Base-by-base conservation (phyloP, 352 stramenopile genomes). In the Phytophthora europaea region DNA sequence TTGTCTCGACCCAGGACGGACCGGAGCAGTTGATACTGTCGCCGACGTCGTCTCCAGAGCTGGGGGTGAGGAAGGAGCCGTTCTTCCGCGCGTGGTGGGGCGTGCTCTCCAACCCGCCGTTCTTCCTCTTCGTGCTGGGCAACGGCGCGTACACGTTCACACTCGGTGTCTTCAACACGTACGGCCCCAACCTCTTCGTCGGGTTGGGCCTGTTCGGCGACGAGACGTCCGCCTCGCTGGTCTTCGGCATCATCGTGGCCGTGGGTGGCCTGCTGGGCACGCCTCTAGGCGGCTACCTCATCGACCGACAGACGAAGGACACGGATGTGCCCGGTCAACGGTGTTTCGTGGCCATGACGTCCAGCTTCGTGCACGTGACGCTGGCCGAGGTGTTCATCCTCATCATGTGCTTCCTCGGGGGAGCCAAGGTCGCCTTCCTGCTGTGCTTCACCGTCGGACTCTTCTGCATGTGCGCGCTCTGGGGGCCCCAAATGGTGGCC, bases 91-190 rank as follows among this genome's bases (percentile, higher is more conserved):
- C 70, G 40, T 83, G 72, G 72, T 77, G 69, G 72, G 31, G 61
- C 36, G 81, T 94, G 23, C 66, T 92, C 52, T 72, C 61, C 43
- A 83, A 87, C 58, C 56, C 83, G 22, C 61, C 79, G 15, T 97
- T 93, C 74, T 68, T 93, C 50, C 78, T 90, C 9, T 71, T 91
- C 16, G 73, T 76, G 40, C 65, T 95, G 20, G 88, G 81, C 12
- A 90, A 92, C 65, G 80, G 85, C 9, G 87, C 82, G n/a, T 93
- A 92, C 61, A 91, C 87, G 34, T 92, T 88, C 70, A 87, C 89
- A n/a, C 54, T 94, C 4, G 89, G 79, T 16, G 86, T 84, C 5
- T 79, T 97, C 31, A 87, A 82, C 70, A 73, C 77, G 38, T 98
- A 96, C 68, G 81, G 83, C 3, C 84, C 84, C 3, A 69, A 84